Evolutionary conservation across 306 rosid species (phyloP).

Genomic region (Luffa aegyptiaca): DNA sequence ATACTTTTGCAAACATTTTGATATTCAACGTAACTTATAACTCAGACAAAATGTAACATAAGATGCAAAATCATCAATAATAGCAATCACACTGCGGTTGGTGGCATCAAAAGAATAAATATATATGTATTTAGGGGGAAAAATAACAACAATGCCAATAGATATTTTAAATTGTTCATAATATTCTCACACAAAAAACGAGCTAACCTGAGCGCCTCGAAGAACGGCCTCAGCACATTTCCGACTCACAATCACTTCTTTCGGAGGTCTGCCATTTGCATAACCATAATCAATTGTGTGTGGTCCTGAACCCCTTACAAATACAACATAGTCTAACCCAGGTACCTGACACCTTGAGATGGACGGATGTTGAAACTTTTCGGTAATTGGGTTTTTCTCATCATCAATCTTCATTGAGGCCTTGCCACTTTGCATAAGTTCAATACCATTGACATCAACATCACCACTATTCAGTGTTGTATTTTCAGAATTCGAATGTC

Average conservation of each 20-base stretch:
- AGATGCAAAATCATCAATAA: background rate
- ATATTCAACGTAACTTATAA: background rate
- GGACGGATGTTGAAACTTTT: constrained; percentile 13
- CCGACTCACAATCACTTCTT: constrained; percentile 82
- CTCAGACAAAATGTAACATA: background rate
- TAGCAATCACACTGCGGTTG: background rate
- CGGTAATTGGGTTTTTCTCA: constrained; percentile 21
- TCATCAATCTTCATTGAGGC: background rate
- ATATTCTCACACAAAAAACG: background rate
- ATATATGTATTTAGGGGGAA: no score
- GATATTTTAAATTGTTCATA: background rate
- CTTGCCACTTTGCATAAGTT: background rate
- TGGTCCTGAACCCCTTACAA: constrained; percentile 84
- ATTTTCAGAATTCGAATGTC: constrained; percentile 5
- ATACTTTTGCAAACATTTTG: background rate
- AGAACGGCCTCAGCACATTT: constrained; percentile 98
- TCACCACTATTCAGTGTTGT: background rate
- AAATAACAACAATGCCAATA: background rate
- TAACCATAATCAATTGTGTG: constrained; percentile 49
- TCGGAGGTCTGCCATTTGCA: constrained; percentile 44
- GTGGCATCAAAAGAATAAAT: background rate
- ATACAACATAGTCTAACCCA: constrained; percentile 68
- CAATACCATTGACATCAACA: constrained; percentile 11
- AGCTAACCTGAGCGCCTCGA: constrained; percentile 83
- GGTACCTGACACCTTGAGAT: constrained; percentile 57